Evolutionary conservation across 2,329 filamentous ascomycete genomes (phyloP).

Genomic region (Leptographium wingfieldii): DNA sequence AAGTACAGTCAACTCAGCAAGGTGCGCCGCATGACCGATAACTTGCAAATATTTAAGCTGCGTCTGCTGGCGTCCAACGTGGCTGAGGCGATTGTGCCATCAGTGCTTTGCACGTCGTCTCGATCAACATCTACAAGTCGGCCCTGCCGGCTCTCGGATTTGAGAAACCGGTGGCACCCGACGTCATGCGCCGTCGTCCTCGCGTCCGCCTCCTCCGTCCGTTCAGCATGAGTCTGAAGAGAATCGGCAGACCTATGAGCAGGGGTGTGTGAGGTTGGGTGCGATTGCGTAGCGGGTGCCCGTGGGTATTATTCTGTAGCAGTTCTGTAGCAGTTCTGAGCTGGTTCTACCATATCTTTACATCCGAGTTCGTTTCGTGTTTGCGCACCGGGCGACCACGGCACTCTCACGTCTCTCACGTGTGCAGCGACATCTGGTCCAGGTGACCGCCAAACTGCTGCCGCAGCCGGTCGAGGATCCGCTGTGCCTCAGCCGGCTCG

Average conservation of each 20-base stretch:
- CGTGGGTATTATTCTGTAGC: no score
- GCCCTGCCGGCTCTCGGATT: conserved; percentile 81
- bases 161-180: conserved; percentile 60
- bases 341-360: background rate
- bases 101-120: conserved; percentile 75
- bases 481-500: conserved; percentile 26
- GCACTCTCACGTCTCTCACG: background rate
- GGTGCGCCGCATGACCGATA: conserved; percentile 75
- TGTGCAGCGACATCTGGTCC: conserved; percentile 6
- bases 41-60: conserved; percentile 78
- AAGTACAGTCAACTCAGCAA: conserved; percentile 32
- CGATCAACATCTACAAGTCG: conserved; percentile 90
- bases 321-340: no score
- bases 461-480: conserved; percentile 19
- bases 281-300: background rate
- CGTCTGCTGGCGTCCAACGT: conserved; percentile 73
- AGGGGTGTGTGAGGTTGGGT: background rate
- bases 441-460: conserved; percentile 10
- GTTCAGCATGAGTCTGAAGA: background rate
- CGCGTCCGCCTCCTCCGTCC: conserved; percentile 52
- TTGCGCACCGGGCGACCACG: no score
- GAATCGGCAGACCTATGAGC: background rate
- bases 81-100: conserved; percentile 67
- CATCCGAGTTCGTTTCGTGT: background rate
- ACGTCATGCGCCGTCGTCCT: conserved; percentile 71